Percentiles rank a stretch among this genome's conserved stretches.
Conservation (phyloP, 176 grass and related monocot species). For the Oryza meridionalis region DNA sequence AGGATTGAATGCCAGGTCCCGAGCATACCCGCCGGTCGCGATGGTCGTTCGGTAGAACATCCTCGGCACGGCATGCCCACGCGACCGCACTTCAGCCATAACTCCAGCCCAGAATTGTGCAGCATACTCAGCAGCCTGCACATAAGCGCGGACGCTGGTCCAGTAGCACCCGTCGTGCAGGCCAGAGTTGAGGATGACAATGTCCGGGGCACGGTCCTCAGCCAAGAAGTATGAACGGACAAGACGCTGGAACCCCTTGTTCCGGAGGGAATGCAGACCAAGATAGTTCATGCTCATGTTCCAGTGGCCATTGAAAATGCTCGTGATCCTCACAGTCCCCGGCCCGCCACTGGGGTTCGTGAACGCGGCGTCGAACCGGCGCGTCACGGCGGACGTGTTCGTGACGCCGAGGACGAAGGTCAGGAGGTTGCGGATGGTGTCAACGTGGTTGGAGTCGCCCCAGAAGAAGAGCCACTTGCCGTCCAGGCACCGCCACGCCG, state of each 20-base stretch:
- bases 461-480: conserved; percentile 98
- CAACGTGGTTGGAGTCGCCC: conserved; percentile 98
- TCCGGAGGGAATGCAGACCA: conserved; percentile 73
- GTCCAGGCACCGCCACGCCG: conserved; percentile 78
- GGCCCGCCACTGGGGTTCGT: conserved; percentile 50
- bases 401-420: conserved; percentile 70
- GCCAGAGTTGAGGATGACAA: conserved; percentile 84
- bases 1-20: conserved; percentile 91
- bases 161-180: conserved; percentile 93
- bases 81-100: conserved; percentile 40
- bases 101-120: conserved; percentile 76
- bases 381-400: conserved; percentile 58
- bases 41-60: conserved; percentile 94
- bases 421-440: conserved; percentile 89
- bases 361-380: conserved; percentile 73
- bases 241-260: conserved; percentile 57
- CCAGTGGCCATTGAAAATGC: conserved; percentile 95
- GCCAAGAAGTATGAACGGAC: conserved; percentile 63
- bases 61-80: conserved; percentile 44
- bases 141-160: conserved; percentile 57
- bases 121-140: conserved; percentile 61
- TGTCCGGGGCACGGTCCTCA: conserved; percentile 62
- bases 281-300: conserved; percentile 89
- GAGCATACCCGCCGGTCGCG: conserved; percentile 77
- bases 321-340: conserved; percentile 78